Evolutionary conservation across 441 rosid genomes (phyloP).

Genomic region (Cnidoscolus chayamansa): DNA sequence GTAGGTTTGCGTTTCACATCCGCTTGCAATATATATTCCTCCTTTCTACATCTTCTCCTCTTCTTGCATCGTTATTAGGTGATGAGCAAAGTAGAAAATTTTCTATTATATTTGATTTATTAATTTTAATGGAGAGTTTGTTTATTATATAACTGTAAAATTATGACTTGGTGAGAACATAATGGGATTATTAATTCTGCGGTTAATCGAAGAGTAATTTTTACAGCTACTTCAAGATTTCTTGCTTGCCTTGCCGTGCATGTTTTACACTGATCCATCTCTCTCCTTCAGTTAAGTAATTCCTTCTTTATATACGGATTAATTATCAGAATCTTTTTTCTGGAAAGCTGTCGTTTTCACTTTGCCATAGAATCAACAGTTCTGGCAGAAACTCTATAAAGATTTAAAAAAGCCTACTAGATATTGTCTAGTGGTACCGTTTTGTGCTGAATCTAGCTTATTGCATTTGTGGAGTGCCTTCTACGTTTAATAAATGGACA

Average conservation of each 20-base stretch:
- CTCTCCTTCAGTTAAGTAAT: constrained; percentile 2
- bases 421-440: constrained; percentile 9
- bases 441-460: constrained; percentile 9
- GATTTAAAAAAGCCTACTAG: background rate
- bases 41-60: too few relatives aligned
- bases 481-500: constrained; percentile 34
- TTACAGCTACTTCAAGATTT: too few relatives aligned
- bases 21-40: too few relatives aligned
- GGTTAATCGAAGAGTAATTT: too few relatives aligned
- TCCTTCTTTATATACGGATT: background rate
- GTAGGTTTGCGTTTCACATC: background rate
- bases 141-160: too few relatives aligned
- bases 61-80: too few relatives aligned
- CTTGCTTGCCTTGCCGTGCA: background rate
- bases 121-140: too few relatives aligned
- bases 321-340: background rate
- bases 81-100: too few relatives aligned
- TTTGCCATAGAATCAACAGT: background rate
- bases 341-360: background rate
- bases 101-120: too few relatives aligned
- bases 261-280: background rate
- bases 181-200: too few relatives aligned
- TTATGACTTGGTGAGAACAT: too few relatives aligned
- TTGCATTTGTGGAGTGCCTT: constrained; percentile 42
- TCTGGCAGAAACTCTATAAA: background rate